Percentiles rank a stretch among this genome's conserved stretches.
Conservation (phyloP, 495 filamentous ascomycete genomes). For the Penicillium coprophilum region DNA sequence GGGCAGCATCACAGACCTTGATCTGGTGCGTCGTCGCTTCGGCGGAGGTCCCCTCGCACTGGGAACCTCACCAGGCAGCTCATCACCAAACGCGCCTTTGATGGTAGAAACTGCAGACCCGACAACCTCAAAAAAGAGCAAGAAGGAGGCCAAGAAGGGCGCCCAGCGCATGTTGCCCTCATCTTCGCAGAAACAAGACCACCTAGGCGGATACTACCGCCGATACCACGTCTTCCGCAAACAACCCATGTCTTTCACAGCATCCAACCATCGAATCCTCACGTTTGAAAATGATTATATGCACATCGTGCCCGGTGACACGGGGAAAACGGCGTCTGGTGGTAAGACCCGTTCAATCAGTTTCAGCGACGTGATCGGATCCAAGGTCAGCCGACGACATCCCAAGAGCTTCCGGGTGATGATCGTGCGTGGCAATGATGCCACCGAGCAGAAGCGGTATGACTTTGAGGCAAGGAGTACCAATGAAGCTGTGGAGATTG, state of each 20-base stretch:
- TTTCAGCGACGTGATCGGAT: conserved; percentile 89
- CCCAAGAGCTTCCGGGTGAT: conserved; percentile 90
- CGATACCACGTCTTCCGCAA: conserved; percentile 92
- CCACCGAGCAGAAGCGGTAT: conserved; percentile 82
- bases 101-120: conserved; percentile 49
- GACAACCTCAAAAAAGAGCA: conserved; percentile 58
- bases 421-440: conserved; percentile 69
- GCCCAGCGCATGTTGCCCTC: conserved; percentile 67
- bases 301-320: conserved; percentile 82
- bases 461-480: conserved; percentile 87
- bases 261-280: conserved; percentile 77
- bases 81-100: conserved; percentile 74
- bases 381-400: conserved; percentile 87
- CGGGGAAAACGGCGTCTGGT: conserved; percentile 52
- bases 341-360: conserved; percentile 85
- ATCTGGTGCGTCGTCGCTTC: conserved; percentile 84
- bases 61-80: conserved; percentile 75
- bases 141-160: conserved; percentile 71
- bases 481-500: conserved; percentile 83
- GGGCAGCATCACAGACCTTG: conserved; percentile 78
- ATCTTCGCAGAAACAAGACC: conserved; percentile 73
- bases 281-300: conserved; percentile 94
- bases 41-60: conserved; percentile 74
- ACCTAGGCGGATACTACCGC: conserved; percentile 69
- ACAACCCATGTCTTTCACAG: conserved; percentile 89